Conservation (phyloP, 495 filamentous ascomycete species). For the Cercophora scortea region DNA sequence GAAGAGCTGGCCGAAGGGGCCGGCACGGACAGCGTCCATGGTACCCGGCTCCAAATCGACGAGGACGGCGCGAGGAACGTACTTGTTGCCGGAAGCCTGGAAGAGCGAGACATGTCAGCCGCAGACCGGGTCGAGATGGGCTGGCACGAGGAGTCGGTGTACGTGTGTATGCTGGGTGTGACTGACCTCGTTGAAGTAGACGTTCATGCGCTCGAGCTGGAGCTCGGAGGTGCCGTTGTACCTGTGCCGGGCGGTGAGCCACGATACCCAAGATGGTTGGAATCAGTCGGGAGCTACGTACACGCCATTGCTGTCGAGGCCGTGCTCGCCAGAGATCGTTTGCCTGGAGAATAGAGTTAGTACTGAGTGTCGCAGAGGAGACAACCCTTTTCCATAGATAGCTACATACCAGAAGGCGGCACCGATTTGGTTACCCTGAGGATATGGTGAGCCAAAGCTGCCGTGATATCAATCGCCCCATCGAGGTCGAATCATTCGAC, state of each 20-base stretch:
- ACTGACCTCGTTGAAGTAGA: slow-evolving; percentile 99
- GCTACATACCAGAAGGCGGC: slow-evolving; percentile 84
- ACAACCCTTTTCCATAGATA: neutral
- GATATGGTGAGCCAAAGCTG: slow-evolving; percentile 23
- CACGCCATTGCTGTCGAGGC: slow-evolving; percentile 87
- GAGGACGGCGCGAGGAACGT: slow-evolving; percentile 97
- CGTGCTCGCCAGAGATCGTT: slow-evolving; percentile 97
- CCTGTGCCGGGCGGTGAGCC: slow-evolving; percentile 42
- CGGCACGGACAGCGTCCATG: slow-evolving; percentile 99
- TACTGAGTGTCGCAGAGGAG: neutral
- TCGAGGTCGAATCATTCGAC: slow-evolving; percentile 29
- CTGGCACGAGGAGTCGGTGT: no score
- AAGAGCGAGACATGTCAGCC: neutral
- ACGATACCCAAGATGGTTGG: neutral
- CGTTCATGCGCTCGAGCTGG: slow-evolving; percentile 99
- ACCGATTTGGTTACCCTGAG: slow-evolving; percentile 99
- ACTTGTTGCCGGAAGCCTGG: slow-evolving; percentile 93
- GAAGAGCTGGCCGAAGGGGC: slow-evolving; percentile 99
- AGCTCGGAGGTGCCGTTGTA: slow-evolving; percentile 98
- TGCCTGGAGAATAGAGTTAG: slow-evolving; percentile 41
- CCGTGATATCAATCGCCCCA: slow-evolving; percentile 12
- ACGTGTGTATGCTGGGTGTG: neutral
- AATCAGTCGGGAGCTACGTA: slow-evolving; percentile 22
- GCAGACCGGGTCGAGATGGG: no score
- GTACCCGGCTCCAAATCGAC: slow-evolving; percentile 98